Base-by-base conservation (phyloP, 208 protist species). In the Leptomonas pyrrhocoris region DNA sequence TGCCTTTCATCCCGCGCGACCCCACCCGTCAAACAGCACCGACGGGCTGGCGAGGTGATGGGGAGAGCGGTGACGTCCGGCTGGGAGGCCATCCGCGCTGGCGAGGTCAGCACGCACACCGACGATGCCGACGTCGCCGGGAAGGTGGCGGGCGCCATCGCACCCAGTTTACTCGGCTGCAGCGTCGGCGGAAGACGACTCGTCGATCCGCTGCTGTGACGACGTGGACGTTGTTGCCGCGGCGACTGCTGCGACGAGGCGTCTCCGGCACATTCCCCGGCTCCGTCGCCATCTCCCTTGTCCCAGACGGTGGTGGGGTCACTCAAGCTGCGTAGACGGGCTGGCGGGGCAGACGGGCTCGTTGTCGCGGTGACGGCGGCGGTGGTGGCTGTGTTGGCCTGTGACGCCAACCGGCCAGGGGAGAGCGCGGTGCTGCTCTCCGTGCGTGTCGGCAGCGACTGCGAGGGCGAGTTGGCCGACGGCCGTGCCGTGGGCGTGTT, bases 41-140 rank as follows among this genome's bases (percentile, higher is more conserved):
- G 63, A 27, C 71, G 71, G 15, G 71, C 71, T 12, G 71, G 71
- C 1, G 71, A 76, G 36, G 43, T 70, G 45, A 70, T 48, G 7
- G 54, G 16, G 19, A 65, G 55, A 23, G 45, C 40, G 36, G 46
- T 54, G 5, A 65, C 46, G 30, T 70, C 71, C 43, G 63, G 63
- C 42, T 76, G 71, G 19, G 55, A 69, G 28, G 40, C 62, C 50
- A 55, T 34, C 1, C 69, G 69, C 23, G 69, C 53, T 36, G 69
- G 60, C 36, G 69, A 74, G 23, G 60, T 68, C 11, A 64, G 53
- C 40, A 58, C 60, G 27, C 51, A n/a, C n/a, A n/a, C n/a, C n/a
- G n/a, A 55, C 38, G 60, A 55, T 19, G 71, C 53, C 28, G 60
- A 48, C 50, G 53, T 23, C 15, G 59, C 51, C 69, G 57, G 30